phyloP scores from a whole-genome alignment of 2,329 filamentous ascomycete genomes.

The Penicillium sp. region DNA sequence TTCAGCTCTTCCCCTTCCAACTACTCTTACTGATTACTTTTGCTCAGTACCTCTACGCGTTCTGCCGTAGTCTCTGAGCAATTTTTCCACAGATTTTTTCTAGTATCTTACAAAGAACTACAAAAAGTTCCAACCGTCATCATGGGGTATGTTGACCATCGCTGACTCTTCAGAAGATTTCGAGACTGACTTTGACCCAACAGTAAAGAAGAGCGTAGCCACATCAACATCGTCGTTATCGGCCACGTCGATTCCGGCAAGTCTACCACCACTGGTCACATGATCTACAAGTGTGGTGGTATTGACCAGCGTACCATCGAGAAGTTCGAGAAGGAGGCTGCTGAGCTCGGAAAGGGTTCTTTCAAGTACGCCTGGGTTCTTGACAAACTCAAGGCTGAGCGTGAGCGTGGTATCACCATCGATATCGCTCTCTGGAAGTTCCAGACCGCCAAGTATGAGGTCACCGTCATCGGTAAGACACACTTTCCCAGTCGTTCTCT shows the following conservation, averaged over 20 bases:
- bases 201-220: constrained; percentile 93
- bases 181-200: background rate
- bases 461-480: constrained; percentile 89
- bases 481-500: background rate
- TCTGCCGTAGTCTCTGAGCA: constrained; percentile 54
- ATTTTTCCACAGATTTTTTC: constrained; percentile 40
- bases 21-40: constrained; percentile 24
- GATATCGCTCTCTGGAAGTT: constrained; percentile 99
- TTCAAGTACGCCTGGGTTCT: constrained; percentile 99
- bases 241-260: constrained; percentile 99
- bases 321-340: constrained; percentile 99
- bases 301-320: constrained; percentile 99
- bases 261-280: constrained; percentile 91
- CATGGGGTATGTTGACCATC: constrained; percentile 59
- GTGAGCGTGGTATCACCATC: constrained; percentile 99
- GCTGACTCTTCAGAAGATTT: too few species aligned
- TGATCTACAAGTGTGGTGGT: constrained; percentile 99
- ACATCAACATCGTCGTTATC: constrained; percentile 98
- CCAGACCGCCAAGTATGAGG: constrained; percentile 96
- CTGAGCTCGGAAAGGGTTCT: constrained; percentile 98
- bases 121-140: constrained; percentile 51
- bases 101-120: constrained; percentile 52
- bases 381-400: constrained; percentile 99
- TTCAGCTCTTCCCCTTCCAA: constrained; percentile 22
- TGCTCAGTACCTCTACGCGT: constrained; percentile 53